These are phyloP conservation scores for Fusarium nodosum DNA, from an alignment of 2,329 filamentous ascomycete species.

Conservation along the genomic window DNA sequence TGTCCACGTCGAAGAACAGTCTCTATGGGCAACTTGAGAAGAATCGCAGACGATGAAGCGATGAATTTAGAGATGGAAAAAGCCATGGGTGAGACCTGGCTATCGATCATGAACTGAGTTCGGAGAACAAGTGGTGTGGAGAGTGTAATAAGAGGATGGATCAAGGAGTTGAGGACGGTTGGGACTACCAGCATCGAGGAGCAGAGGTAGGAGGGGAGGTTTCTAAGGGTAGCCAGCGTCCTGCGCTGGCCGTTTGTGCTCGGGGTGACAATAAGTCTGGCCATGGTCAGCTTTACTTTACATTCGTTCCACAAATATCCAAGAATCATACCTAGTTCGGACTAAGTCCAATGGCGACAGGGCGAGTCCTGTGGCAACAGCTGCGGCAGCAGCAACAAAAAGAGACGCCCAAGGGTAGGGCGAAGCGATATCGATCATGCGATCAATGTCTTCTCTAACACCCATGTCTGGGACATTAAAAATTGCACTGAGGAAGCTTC, in stretches of 20 bases:
- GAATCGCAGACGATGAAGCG: conserved; percentile 82
- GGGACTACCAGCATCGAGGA: conserved; percentile 79
- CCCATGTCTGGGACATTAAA: conserved; percentile 90
- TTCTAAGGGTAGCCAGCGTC: conserved; percentile 81
- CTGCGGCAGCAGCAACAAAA: conserved; percentile 74
- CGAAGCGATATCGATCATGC: conserved; percentile 78
- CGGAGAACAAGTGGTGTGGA: conserved; percentile 88
- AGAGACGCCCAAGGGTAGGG: conserved; percentile 87
- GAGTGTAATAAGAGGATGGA: conserved; percentile 85
- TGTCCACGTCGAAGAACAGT: conserved; percentile 92
- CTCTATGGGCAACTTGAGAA: conserved; percentile 90
- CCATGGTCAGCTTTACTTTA: conserved; percentile 49
- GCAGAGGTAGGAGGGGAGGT: conserved; percentile 82
- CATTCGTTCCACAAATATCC: neutral
- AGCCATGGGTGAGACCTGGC: conserved; percentile 81
- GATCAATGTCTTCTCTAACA: conserved; percentile 80
- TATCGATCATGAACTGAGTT: conserved; percentile 86
- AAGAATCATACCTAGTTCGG: conserved; percentile 71
- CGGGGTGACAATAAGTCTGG: conserved; percentile 84
- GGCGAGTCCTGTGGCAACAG: conserved; percentile 80
- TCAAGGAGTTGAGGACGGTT: conserved; percentile 86
- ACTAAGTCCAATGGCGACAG: conserved; percentile 91
- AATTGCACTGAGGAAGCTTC: conserved; percentile 89
- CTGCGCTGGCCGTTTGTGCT: conserved; percentile 80
- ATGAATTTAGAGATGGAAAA: conserved; percentile 88